Base-by-base conservation (phyloP, 192 early-diverging fungal genomes). In the Coemansia sp. region DNA sequence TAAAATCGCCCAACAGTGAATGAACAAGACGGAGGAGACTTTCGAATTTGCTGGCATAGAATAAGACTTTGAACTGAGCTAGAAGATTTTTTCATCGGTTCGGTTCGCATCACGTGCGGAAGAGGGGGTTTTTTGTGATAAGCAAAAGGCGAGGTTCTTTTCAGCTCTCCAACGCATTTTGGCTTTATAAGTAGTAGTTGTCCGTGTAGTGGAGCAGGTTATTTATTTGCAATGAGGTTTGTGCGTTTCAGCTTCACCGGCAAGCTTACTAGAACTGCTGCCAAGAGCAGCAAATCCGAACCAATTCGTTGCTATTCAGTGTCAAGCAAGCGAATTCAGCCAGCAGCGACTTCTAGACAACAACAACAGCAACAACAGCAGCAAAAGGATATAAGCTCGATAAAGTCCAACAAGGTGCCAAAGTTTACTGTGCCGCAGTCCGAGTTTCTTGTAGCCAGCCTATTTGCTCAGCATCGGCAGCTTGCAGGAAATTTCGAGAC, bases 391-490 rank as follows among this genome's bases (percentile, higher is more conserved):
- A 34, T 34, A 42, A 9, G 40, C 5, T 42, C 40, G 40, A 21
- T 45, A 21, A 41, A 41, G 6, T 1, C 40, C 11, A 65, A 42
- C 65, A 56, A 54, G n/a, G 73, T 76, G 23, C 73, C 73, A 0
- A 76, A 76, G 43, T 76, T 76, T 28, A 69, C 73, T 0, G 64
- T 76, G 51, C 45, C 66, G 18, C 66, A 64, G 12, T 39, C 73
- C 5, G 73, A 76, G 31, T 76, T 76, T 40, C 42, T 69, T 42
- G 53, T 49, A 17, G 73, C 73, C 0, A 58, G 55, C 20, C 40
- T 76, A 8, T 76, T 76, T 42, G 49, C 73, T n/a, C 66, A 55
- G 60, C 41, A 69, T 51, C 58, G 66, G 26, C 73, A 76, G 60
- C 15, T 76, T 10, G 59, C 66, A 6, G 45, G 50, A 0, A 16